These are phyloP conservation scores for Cornus kousa DNA, from an alignment of 148 eudicot species.

Conservation along the genomic window DNA sequence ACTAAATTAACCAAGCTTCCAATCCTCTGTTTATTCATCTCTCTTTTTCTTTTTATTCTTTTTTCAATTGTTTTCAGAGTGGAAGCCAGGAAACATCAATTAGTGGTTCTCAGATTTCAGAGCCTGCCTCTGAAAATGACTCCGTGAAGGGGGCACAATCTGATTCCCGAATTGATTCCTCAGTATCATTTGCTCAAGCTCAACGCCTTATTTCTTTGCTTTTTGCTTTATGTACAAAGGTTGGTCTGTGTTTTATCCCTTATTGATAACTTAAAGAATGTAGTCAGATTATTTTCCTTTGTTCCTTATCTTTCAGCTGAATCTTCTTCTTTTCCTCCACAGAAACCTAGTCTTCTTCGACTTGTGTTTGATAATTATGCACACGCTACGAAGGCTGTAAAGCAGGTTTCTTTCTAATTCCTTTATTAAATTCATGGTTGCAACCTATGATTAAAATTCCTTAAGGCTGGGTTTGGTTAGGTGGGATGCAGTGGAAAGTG, in stretches of 20 bases:
- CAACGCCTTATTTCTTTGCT: slow-evolving; percentile 75
- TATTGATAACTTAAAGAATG: slow-evolving; percentile 6
- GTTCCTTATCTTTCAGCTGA: neutral
- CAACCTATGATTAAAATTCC: neutral
- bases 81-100: slow-evolving; percentile 66
- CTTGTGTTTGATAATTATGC: slow-evolving; percentile 76
- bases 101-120: slow-evolving; percentile 68
- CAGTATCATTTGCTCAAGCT: slow-evolving; percentile 66
- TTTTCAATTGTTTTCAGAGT: slow-evolving; percentile 34
- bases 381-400: slow-evolving; percentile 69
- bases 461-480: slow-evolving; percentile 2
- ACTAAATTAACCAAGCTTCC: neutral
- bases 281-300: neutral
- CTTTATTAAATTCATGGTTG: neutral
- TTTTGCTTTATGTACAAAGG: slow-evolving; percentile 96
- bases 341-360: slow-evolving; percentile 86
- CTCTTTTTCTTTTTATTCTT: slow-evolving; percentile 2
- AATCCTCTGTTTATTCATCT: neutral
- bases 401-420: slow-evolving; percentile 59
- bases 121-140: slow-evolving; percentile 52
- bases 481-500: too few relatives aligned
- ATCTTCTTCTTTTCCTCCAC: slow-evolving; percentile 20
- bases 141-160: slow-evolving; percentile 33
- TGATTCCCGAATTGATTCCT: slow-evolving; percentile 42
- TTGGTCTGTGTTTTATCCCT: slow-evolving; percentile 15